Evolutionary conservation across 2,329 filamentous ascomycete species (phyloP).

Genomic region (Acephala macrosclerotiorum): DNA sequence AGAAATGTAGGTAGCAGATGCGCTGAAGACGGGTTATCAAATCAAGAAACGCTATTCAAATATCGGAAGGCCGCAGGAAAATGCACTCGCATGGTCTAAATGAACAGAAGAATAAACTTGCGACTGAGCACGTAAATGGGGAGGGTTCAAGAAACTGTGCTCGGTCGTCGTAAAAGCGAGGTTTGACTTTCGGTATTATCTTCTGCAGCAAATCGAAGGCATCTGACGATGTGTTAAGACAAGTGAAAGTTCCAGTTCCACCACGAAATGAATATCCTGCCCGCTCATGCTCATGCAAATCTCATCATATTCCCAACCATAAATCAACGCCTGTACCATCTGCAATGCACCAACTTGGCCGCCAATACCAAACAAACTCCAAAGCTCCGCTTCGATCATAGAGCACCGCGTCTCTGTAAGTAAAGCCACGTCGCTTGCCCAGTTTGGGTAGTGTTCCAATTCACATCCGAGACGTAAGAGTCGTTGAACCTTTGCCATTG

Average conservation of each 20-base stretch:
- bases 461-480: not conserved
- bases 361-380: not conserved
- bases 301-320: not conserved
- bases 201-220: not conserved
- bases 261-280: constrained; percentile 4
- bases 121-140: too few relatives aligned
- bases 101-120: too few relatives aligned
- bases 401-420: not conserved
- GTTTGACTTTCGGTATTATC: not conserved
- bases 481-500: not conserved
- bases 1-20: not conserved
- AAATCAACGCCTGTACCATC: not conserved
- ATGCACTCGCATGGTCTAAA: too few relatives aligned
- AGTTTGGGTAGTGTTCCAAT: not conserved
- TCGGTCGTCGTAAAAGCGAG: not conserved
- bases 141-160: too few relatives aligned
- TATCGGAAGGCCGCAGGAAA: too few relatives aligned
- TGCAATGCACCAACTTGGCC: not conserved
- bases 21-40: too few relatives aligned
- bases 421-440: not conserved
- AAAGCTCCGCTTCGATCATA: not conserved
- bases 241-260: not conserved
- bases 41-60: too few relatives aligned
- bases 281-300: constrained; percentile 1
- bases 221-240: not conserved